These are phyloP conservation scores for Candida chauliodis DNA, from an alignment of 805 yeast genomes.

Conservation along the genomic window DNA sequence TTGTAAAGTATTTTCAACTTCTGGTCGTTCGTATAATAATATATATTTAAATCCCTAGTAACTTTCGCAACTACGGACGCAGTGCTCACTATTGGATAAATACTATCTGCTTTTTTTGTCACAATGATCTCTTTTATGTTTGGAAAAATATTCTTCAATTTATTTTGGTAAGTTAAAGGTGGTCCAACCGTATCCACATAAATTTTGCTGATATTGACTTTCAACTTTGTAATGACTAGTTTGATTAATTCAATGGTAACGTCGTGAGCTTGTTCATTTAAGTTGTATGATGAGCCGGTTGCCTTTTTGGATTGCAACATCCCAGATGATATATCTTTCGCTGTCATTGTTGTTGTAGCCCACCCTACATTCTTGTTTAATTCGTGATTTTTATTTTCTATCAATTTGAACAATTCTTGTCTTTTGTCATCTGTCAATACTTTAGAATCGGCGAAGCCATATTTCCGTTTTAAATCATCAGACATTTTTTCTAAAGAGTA, in stretches of 20 bases:
- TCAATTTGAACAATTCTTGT: slow-evolving; percentile 52
- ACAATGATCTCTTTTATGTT: slow-evolving; percentile 62
- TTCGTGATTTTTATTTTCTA: slow-evolving; percentile 47
- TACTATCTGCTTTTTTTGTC: slow-evolving; percentile 90
- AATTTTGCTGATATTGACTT: slow-evolving; percentile 53
- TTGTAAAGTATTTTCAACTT: slow-evolving; percentile 26
- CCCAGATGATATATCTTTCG: slow-evolving; percentile 81
- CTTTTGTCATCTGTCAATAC: slow-evolving; percentile 73
- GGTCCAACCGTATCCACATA: slow-evolving; percentile 98
- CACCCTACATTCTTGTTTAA: slow-evolving; percentile 70
- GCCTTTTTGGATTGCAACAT: slow-evolving; percentile 61
- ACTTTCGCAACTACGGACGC: slow-evolving; percentile 97
- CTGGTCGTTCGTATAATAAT: slow-evolving; percentile 18
- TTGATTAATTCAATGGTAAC: slow-evolving; percentile 80
- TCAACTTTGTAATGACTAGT: slow-evolving; percentile 46
- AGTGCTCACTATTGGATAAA: slow-evolving; percentile 87
- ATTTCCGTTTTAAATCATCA: slow-evolving; percentile 44
- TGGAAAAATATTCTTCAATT: slow-evolving; percentile 70
- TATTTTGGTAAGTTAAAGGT: slow-evolving; percentile 76
- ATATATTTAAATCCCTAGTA: slow-evolving; percentile 72
- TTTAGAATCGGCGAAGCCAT: slow-evolving; percentile 93
- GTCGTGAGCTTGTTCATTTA: slow-evolving; percentile 96
- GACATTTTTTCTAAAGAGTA: slow-evolving; percentile 62
- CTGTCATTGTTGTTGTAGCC: slow-evolving; percentile 81
- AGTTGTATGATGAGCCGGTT: slow-evolving; percentile 53